Base-by-base conservation (phyloP, 345 rosid species). In the Microthlaspi erraticum region DNA sequence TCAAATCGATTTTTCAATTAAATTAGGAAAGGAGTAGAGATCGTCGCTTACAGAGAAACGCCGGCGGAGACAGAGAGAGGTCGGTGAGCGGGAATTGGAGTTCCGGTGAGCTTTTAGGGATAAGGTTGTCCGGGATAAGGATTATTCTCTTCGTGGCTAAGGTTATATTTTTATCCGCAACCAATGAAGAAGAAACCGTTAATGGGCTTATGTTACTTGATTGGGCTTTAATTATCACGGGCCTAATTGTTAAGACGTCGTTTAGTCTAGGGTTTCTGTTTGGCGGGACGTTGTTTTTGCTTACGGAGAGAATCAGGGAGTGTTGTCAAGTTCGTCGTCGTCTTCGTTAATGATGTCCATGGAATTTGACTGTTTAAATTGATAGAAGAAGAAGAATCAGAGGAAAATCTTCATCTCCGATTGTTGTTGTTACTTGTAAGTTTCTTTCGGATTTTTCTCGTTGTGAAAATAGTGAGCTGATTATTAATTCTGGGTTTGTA, bases 111-210 rank as follows among this genome's bases (percentile, higher is more conserved):
- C 60, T 66, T 66, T 67, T 62, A 50, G 73, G 88, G 76, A 79
- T 81, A 81, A 67, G 72, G 70, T 34, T 81, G 77, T 81, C 80
- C 84, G 34, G 67, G 71, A 61, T 62, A 61, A 38, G 75, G 70
- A 45, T 69, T 51, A 33, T 32, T 29, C 8, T 32, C 31, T 43
- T 61, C 76, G 12, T 43, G 76, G 62, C 43, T 53, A 65, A 60
- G 72, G 54, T 70, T 76, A 70, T 13, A 0, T 5, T 64, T 42
- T 9, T 13, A 33, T 17, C 29, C 49, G 61, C 13, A 49, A 70
- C 75, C 74, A 61, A 61, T 34, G n/a, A 2, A 58, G 8, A 3
- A 58, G 8, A 50, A 66, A 51, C 1, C 29, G 5, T 1, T 12
- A 53, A 16, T 56, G n/a, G 60, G 59, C 37, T 46, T 49, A 26